Conservation (phyloP, 805 yeast genomes). For the Ogataea minuta region DNA sequence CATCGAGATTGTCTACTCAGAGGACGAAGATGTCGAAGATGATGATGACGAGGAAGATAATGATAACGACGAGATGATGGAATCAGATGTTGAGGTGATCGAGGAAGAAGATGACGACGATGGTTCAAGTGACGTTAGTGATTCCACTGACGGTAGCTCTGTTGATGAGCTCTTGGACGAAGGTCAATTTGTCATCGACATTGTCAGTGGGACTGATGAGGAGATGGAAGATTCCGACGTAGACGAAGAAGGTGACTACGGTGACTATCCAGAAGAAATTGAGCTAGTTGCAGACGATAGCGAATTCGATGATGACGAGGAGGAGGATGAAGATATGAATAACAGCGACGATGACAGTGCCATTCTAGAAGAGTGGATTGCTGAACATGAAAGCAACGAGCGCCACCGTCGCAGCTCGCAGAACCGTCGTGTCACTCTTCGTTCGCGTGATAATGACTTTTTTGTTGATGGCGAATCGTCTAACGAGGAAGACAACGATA, state of each 20-base stretch:
- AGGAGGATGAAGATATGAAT: conserved; percentile 18
- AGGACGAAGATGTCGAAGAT: conserved; percentile 23
- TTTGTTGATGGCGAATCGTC: conserved; percentile 15
- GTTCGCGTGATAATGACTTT: conserved; percentile 10
- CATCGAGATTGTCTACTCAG: conserved; percentile 31
- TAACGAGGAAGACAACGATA: conserved; percentile 13
- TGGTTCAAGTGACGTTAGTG: conserved; percentile 19
- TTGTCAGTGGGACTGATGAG: conserved; percentile 29
- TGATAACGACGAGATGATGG: conserved; percentile 7
- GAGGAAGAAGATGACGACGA: conserved; percentile 26
- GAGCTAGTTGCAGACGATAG: conserved; percentile 19
- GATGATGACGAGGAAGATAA: conserved; percentile 22
- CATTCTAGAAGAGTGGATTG: conserved; percentile 34
- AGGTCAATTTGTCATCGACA: conserved; percentile 29
- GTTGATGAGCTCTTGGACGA: conserved; percentile 28
- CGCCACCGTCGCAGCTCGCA: conserved; percentile 16
- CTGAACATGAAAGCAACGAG: conserved; percentile 29
- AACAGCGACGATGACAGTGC: conserved; percentile 31
- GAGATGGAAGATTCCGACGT: conserved; percentile 20
- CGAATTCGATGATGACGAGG: conserved; percentile 25
- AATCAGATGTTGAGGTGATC: conserved; percentile 18
- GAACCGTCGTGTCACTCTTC: conserved; percentile 5
- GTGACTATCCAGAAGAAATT: conserved; percentile 20
- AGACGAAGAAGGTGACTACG: conserved; percentile 26
- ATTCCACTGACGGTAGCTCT: conserved; percentile 16